These are phyloP conservation scores for Oenanthe javanica DNA, from an alignment of 140 eudicot species.

Conservation along the genomic window DNA sequence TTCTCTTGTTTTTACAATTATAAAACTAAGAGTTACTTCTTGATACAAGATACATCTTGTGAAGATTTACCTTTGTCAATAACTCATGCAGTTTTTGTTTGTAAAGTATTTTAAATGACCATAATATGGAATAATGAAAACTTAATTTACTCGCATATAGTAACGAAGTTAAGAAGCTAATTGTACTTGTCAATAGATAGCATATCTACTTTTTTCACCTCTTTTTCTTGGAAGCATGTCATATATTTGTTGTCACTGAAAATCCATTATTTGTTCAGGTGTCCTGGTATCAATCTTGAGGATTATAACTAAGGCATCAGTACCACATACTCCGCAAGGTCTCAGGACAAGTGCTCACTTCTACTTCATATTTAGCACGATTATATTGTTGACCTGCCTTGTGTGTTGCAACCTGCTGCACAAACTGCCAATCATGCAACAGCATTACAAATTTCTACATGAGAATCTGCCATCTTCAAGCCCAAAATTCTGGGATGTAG, in stretches of 20 bases:
- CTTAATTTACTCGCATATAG: neutral
- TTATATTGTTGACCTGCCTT: constrained; percentile 46
- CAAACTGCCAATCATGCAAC: constrained; percentile 56
- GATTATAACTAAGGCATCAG: constrained; percentile 72
- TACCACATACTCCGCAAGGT: constrained; percentile 66
- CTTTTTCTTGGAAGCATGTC: neutral
- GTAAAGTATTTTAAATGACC: neutral
- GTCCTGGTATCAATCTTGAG: constrained; percentile 53
- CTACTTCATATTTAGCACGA: constrained; percentile 58
- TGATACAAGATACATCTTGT: neutral
- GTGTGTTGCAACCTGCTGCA: constrained; percentile 45
- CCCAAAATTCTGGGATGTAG: constrained; percentile 31
- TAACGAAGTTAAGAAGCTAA: neutral
- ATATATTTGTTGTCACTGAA: neutral
- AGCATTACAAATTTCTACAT: constrained; percentile 32
- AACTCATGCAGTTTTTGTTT: neutral
- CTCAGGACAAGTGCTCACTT: constrained; percentile 67
- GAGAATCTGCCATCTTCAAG: constrained; percentile 24
- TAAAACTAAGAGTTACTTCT: neutral
- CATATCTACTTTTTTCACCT: too few relatives aligned
- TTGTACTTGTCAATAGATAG: neutral
- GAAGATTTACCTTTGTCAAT: neutral
- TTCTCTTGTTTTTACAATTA: neutral
- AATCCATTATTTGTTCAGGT: constrained; percentile 27
- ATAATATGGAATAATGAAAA: neutral